These are phyloP conservation scores for Cyanophora paradoxa DNA, from an alignment of 78 protist species.

Conservation along the genomic window DNA sequence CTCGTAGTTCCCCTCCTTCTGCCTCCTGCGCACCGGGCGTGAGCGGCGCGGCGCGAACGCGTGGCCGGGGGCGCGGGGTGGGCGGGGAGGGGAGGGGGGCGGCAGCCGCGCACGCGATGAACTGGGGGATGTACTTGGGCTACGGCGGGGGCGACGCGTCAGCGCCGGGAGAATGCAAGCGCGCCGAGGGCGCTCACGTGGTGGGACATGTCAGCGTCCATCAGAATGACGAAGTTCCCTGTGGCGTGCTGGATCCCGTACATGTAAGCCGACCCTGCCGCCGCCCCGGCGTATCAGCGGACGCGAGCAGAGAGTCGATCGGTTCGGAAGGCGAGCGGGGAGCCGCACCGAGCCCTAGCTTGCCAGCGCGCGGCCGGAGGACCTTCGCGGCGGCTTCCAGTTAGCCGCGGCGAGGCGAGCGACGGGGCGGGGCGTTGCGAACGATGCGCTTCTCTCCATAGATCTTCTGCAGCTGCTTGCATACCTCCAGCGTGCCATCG, in stretches of 20 bases:
- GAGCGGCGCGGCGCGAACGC: neutral
- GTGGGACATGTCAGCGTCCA: constrained; percentile 90
- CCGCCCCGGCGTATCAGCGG: too few species aligned
- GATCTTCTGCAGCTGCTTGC: constrained; percentile 59
- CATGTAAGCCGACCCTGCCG: too few species aligned
- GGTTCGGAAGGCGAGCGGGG: too few species aligned
- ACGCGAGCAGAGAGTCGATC: too few species aligned
- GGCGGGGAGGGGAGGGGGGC: neutral
- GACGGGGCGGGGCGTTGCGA: neutral
- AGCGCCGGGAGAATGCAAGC: neutral
- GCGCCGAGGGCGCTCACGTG: constrained; percentile 29
- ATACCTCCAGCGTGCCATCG: constrained; percentile 77
- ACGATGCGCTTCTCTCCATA: constrained; percentile 52
- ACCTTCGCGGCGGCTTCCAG: too few species aligned
- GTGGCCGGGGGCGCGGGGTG: neutral
- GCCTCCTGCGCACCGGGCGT: constrained; percentile 39
- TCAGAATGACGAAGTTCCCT: constrained; percentile 78
- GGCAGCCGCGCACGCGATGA: too few species aligned
- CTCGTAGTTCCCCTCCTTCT: constrained; percentile 57
- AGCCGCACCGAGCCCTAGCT: constrained; percentile 82
- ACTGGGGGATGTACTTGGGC: constrained; percentile 83
- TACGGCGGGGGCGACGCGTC: constrained; percentile 7
- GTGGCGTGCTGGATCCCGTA: constrained; percentile 66
- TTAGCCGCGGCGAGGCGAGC: neutral
- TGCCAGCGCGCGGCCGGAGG: constrained; percentile 62